A percentile compares a stretch with the other conserved stretches of the same genome.
Evolutionary conservation across 2,329 filamentous ascomycete species (phyloP).

Genomic region (Pyricularia sp.): DNA sequence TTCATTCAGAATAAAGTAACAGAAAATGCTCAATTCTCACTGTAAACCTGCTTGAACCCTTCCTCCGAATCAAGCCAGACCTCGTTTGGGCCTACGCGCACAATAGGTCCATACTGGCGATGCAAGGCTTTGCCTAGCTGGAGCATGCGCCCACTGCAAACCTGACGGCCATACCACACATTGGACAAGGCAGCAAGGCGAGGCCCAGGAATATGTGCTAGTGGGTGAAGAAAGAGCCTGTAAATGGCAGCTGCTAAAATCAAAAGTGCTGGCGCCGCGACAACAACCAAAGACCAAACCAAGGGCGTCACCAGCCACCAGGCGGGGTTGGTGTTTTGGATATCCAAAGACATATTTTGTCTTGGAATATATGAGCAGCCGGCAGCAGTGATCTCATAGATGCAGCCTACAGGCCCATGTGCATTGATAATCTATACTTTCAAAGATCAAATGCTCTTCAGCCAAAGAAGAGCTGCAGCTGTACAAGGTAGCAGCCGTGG

Average conservation of each 20-base stretch:
- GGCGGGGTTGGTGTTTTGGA: background rate
- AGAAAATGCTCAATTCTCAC: constrained; percentile 18
- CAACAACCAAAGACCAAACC: background rate
- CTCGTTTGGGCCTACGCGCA: constrained; percentile 45
- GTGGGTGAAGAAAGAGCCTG: constrained; percentile 31
- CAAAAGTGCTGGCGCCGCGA: background rate
- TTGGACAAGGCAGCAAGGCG: constrained; percentile 35
- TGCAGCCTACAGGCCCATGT: background rate
- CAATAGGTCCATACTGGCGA: constrained; percentile 34
- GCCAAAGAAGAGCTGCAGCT: background rate
- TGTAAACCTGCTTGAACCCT: constrained; percentile 37
- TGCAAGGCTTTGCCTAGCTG: constrained; percentile 34
- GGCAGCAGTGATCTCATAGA: background rate
- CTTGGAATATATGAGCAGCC: background rate
- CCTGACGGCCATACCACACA: constrained; percentile 37
- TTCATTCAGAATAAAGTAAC: background rate
- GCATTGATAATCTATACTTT: background rate
- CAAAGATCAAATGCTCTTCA: background rate
- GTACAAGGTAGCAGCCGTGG: background rate
- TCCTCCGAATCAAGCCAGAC: constrained; percentile 41
- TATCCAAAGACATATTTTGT: background rate
- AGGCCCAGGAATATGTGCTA: constrained; percentile 36
- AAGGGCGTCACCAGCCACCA: background rate
- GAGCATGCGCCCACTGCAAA: constrained; percentile 31
- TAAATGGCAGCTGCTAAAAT: constrained; percentile 16